Percentiles rank a stretch among this genome's conserved stretches.
Evolutionary conservation across 2,329 filamentous ascomycete genomes (phyloP).

Genomic region (Pestalotiopsis sp.): DNA sequence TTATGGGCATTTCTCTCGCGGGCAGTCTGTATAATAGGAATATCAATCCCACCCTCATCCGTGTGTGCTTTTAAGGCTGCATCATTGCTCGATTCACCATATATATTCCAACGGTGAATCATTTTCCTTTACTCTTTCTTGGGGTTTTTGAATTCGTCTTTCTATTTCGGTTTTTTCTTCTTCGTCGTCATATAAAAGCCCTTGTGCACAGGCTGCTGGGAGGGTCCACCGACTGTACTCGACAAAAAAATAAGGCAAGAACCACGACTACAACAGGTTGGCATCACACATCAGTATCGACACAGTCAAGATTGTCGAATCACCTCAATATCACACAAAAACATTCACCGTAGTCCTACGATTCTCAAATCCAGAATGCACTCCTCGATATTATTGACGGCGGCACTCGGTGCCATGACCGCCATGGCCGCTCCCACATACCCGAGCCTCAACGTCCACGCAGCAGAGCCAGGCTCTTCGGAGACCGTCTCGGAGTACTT

Average conservation of each 20-base stretch:
- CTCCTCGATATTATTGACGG: slow-evolving; percentile 47
- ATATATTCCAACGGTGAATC: slow-evolving; percentile 22
- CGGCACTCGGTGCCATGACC: slow-evolving; percentile 48
- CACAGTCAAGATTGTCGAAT: background rate
- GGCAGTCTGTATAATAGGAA: slow-evolving; percentile 14
- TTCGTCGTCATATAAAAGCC: slow-evolving; percentile 17
- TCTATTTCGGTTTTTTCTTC: slow-evolving; percentile 12
- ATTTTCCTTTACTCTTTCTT: slow-evolving; percentile 29
- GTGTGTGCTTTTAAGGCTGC: slow-evolving; percentile 22
- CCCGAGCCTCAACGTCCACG: slow-evolving; percentile 44
- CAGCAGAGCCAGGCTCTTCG: slow-evolving; percentile 42
- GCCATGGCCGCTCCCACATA: slow-evolving; percentile 47
- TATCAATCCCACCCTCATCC: slow-evolving; percentile 19
- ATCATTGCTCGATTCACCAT: slow-evolving; percentile 24
- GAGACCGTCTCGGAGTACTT: slow-evolving; percentile 62
- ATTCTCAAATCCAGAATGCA: slow-evolving; percentile 46
- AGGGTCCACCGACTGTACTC: slow-evolving; percentile 22
- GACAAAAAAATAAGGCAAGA: slow-evolving; percentile 14
- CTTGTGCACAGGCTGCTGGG: slow-evolving; percentile 25
- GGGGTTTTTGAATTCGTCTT: slow-evolving; percentile 19
- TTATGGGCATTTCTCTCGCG: background rate
- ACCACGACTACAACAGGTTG: slow-evolving; percentile 16
- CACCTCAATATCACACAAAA: background rate
- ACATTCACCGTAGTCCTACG: background rate
- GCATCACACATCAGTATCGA: background rate